phyloP scores from a whole-genome alignment of 2,329 filamentous ascomycete species.

The Diaporthe vaccinii region DNA sequence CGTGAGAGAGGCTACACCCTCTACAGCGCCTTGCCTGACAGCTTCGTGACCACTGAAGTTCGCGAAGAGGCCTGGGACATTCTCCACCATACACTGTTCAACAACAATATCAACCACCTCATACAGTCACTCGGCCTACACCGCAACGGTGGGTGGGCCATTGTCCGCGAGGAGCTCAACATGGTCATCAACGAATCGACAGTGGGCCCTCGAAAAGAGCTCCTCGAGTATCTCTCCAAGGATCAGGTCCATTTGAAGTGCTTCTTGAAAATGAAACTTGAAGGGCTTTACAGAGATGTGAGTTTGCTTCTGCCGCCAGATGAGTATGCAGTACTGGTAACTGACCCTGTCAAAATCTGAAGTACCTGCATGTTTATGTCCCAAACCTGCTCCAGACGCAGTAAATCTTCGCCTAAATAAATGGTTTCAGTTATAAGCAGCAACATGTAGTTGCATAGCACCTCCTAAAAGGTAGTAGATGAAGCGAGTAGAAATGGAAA shows the following conservation, averaged over 20 bases:
- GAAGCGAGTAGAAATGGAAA: not conserved
- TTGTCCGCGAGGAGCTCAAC: conserved; percentile 17
- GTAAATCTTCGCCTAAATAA: not conserved
- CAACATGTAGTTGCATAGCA: not conserved
- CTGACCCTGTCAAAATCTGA: not conserved
- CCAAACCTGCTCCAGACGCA: conserved; percentile 17
- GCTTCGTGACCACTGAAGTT: conserved; percentile 12
- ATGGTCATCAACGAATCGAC: not conserved
- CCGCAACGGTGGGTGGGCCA: conserved; percentile 18
- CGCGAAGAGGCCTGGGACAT: conserved; percentile 18
- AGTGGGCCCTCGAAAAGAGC: not conserved
- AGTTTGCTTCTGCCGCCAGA: not conserved
- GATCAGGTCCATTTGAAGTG: conserved; percentile 9
- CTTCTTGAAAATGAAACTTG: conserved; percentile 29
- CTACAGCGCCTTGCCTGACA: conserved; percentile 21
- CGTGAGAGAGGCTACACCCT: conserved; percentile 17
- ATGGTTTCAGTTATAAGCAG: no score
- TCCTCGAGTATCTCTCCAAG: conserved; percentile 1
- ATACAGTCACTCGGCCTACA: conserved; percentile 16
- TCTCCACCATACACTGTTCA: conserved; percentile 16
- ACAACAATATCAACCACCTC: conserved; percentile 24
- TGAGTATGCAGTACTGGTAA: not conserved
- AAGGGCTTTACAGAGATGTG: conserved; percentile 27
- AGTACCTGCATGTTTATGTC: conserved; percentile 24
- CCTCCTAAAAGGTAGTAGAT: not conserved